Base-by-base conservation (phyloP, 306 rosid genomes). In the Cajanus cajan region DNA sequence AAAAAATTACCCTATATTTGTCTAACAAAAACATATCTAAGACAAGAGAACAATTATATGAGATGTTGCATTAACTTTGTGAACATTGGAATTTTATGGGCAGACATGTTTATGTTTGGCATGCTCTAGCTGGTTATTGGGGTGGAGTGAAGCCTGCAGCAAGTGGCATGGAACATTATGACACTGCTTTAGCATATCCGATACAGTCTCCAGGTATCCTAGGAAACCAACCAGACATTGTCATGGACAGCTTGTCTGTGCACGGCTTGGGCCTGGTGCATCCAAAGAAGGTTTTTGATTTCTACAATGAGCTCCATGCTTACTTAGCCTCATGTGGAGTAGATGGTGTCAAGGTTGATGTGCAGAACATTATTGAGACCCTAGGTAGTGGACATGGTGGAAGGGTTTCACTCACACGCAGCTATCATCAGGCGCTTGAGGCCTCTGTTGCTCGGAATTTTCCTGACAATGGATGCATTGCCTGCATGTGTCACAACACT, bases 401-500 rank as follows among this genome's bases (percentile, higher is more conserved):
- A 36, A 79, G 99, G 76, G 99, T 96, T 37, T 86, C 92, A 2
- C 91, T 96, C 12, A 96, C 99, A 2, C 93, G 96, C 74, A 93
- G 94, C 87, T 93, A 96, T 78, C 57, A 67, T 82, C 96, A 90
- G 63, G 98, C 96, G 1, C 97, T 96, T 1, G 99, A 96, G 77
- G 96, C 97, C 37, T 96, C 99, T 0, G 66, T 96, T 74, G 85
- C 91, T 68, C 91, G 88, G 6, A 96, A 96, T 85, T 96, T 96
- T 62, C 6, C 94, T 4, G 99, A 96, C 73, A 96, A 96, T 51
- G 97, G 97, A 79, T 96, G 99, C 82, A 96, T 96, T 8, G 88
- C 99, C 0, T 96, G 99, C 77, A 96, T 96, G 99, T 93, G 98
- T 86, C 99, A 96, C 81, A 96, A 96, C 86, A 96, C 97, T 3